Conservation (phyloP, 2,329 filamentous ascomycete genomes). For the Sporothrix curviconia region DNA sequence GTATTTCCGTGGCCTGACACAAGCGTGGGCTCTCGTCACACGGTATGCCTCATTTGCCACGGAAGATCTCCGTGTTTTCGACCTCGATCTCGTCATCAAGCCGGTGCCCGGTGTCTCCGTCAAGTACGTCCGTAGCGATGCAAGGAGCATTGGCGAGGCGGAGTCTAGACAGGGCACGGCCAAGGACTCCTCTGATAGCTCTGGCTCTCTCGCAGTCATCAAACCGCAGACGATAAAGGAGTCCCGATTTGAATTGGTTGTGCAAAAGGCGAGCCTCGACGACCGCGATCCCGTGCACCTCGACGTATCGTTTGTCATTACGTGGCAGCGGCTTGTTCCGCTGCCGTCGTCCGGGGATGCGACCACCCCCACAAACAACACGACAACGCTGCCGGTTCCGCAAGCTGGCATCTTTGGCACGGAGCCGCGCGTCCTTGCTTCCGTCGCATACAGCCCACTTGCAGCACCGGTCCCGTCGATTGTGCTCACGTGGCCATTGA, state of each 20-base stretch:
- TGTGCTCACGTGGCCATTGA: slow-evolving; percentile 62
- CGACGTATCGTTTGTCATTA: slow-evolving; percentile 67
- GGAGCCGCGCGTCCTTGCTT: slow-evolving; percentile 77
- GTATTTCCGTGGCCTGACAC: slow-evolving; percentile 56
- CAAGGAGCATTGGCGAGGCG: slow-evolving; percentile 27
- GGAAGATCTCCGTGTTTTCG: slow-evolving; percentile 59
- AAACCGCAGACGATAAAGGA: slow-evolving; percentile 63
- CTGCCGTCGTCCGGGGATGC: slow-evolving; percentile 17
- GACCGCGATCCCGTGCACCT: slow-evolving; percentile 70
- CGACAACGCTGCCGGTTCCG: slow-evolving; percentile 67
- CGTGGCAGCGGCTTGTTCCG: slow-evolving; percentile 59
- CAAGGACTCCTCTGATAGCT: neutral
- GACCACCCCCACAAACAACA: slow-evolving; percentile 41
- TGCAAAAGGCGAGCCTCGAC: slow-evolving; percentile 72
- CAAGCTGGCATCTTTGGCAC: slow-evolving; percentile 72
- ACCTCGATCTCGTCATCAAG: slow-evolving; percentile 50
- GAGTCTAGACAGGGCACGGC: neutral
- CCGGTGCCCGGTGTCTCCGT: slow-evolving; percentile 53
- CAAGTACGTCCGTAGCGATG: slow-evolving; percentile 35
- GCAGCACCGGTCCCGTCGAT: neutral
- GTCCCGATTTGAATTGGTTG: slow-evolving; percentile 64
- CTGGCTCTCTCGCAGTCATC: slow-evolving; percentile 36
- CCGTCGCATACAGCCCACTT: slow-evolving; percentile 37
- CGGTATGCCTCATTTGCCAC: slow-evolving; percentile 70
- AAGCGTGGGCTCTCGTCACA: slow-evolving; percentile 74